Base-by-base conservation (phyloP, 176 grass and related monocot species). In the Alloteropsis semialata region DNA sequence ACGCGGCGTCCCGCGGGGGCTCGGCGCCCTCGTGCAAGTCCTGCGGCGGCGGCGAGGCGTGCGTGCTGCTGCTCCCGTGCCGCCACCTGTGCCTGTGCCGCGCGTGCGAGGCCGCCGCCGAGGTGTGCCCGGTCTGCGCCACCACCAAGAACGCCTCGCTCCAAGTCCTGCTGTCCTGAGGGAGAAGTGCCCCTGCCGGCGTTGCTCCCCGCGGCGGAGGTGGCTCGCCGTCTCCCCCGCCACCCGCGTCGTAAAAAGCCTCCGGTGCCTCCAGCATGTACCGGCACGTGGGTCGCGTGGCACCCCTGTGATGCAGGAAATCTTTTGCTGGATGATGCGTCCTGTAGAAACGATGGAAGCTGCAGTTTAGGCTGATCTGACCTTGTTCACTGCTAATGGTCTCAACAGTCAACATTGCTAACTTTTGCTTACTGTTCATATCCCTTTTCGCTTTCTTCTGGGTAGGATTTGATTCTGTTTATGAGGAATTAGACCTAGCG, bases 31-130 rank as follows among this genome's bases (percentile, higher is more conserved):
- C 15, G 2, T 92, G 94, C 79, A 82, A 39, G 87, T 25, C 59
- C 3, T 97, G 94, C 51, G 64, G 55, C 34, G 70, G n/a, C 14
- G 61, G 24, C 5, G 85, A 82, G 8, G 84, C 74, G 3, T 81
- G 63, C 75, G 84, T 94, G 21, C 64, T 97, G 16, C 72, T 97
- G 38, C 84, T 97, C 2, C 91, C 94, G 21, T 97, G 94, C 83
- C 45, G 87, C 1, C 94, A 97, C 76, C 87, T 97, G 0, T 90
- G 84, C 89, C 61, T 94, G 10, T 97, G 94, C 79, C 41, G 57
- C 24, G 30, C 56, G 2, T 94, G 91, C 78, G 86, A 87, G 12
- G 8, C 82, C 12, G 27, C 73, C 27, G 29, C 24, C 8, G 69
- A 81, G n/a, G 13, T 33, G 9, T 97, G 91, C 78, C 91, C 91